Evolutionary conservation across 164 flowering plant species (phyloP).

Genomic region (Akebia trifoliata): DNA sequence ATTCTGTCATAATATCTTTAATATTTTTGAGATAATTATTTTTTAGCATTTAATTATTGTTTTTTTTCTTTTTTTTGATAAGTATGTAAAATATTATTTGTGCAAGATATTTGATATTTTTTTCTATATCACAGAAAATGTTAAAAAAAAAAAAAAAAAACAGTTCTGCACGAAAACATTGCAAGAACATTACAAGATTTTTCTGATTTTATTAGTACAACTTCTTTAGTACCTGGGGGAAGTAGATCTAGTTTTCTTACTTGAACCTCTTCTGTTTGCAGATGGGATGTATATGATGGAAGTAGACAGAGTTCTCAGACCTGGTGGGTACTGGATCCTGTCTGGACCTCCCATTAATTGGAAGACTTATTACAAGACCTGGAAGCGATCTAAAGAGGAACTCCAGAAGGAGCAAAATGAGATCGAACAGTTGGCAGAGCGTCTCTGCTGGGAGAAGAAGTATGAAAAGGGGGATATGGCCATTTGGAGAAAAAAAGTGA

Average conservation of each 20-base stretch:
- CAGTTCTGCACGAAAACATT: background rate
- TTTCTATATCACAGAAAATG: too few relatives aligned
- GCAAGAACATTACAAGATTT: background rate
- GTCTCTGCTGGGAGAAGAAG: slow-evolving; percentile 92
- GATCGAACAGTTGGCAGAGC: slow-evolving; percentile 70
- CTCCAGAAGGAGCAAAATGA: slow-evolving; percentile 63
- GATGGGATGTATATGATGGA: slow-evolving; percentile 88
- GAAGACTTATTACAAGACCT: slow-evolving; percentile 75
- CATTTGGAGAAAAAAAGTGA: slow-evolving; percentile 63
- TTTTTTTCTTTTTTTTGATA: too few relatives aligned
- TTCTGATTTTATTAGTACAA: background rate
- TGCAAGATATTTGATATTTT: too few relatives aligned
- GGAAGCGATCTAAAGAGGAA: slow-evolving; percentile 82
- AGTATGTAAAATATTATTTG: too few relatives aligned
- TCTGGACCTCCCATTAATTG: slow-evolving; percentile 98
- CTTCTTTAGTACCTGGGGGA: background rate
- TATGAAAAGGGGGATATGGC: slow-evolving; percentile 91
- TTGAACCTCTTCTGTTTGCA: slow-evolving; percentile 20
- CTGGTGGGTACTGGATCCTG: slow-evolving; percentile 93
- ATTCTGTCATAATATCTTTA: too few relatives aligned
- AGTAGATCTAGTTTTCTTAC: background rate
- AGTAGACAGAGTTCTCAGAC: slow-evolving; percentile 91
- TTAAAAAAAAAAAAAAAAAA: too few relatives aligned
- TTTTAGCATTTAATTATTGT: too few relatives aligned
- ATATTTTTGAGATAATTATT: too few relatives aligned